Evolutionary conservation across 495 filamentous ascomycete species (phyloP), one percentile per base, ranked within the genome.

Genomic region (Hypoxylon perforatum): DNA sequence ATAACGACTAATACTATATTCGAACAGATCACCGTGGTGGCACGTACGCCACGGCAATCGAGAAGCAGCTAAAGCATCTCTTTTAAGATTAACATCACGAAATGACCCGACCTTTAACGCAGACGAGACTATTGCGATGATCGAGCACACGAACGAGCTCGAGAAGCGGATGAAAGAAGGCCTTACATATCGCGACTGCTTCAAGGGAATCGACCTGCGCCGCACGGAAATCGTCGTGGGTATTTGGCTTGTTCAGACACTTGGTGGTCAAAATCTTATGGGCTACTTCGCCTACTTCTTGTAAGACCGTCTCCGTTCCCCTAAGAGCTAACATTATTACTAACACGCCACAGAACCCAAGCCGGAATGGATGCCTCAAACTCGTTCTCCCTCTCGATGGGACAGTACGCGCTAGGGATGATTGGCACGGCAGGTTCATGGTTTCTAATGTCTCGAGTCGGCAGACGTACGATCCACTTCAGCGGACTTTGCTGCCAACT

Each of bases 261-360:
- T 91, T 0, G 83, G 83, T 8, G 90, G 90, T 35, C 87, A 86
- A 61, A 83, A 86, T 3, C 86, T 93, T 69, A 87, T 86, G 72
- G 89, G 88, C 21, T 91, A 89, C 73, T 87, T 85, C 22, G 87
- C 87, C 11, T 90, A 91, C 70, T 92, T 92, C 76, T 76, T 89
- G 65, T 63, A 69, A 54, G 58, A 17, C 7, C 45, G n/a, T 12
- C 18, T 45, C n/a, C 18, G 12, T 15, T 35, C 36, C 5, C 17
- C 36, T 12, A 10, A 14, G 28, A 6, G 1, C 8, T n/a, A 15
- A 10, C 2, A 25, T 22, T 9, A 14, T 9, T 36, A 14, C 46
- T 63, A 14, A 68, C 39, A 35, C 9, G 6, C 42, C n/a, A 21
- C 18, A 68, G 65, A 64, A 77, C 86, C 39, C 86, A 88, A 67